Evolutionary conservation across 495 filamentous ascomycete species (phyloP).

Genomic region (Hypoxylon intermedium): DNA sequence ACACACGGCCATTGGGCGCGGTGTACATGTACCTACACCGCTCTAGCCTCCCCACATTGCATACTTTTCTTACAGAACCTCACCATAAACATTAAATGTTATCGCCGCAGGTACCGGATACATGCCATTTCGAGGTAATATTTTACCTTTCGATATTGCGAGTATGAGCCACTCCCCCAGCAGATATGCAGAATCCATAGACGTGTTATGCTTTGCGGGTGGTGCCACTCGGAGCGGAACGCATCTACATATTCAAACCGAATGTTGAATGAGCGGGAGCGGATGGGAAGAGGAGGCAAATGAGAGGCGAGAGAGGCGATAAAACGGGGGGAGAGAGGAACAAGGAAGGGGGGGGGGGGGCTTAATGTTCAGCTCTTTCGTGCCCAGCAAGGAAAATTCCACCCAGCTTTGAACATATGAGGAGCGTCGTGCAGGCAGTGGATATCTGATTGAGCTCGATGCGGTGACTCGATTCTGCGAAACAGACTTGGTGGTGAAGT

Average conservation of each 20-base stretch:
- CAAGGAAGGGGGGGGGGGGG: slow-evolving; percentile 21
- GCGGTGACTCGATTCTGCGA: slow-evolving; percentile 3
- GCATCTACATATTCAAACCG: not conserved
- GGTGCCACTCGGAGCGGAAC: not conserved
- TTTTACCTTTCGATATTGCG: too few relatives aligned
- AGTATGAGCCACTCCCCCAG: too few relatives aligned
- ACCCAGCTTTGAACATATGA: slow-evolving; percentile 21
- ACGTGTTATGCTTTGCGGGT: slow-evolving; percentile 7
- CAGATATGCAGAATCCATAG: too few relatives aligned
- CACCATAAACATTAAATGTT: slow-evolving; percentile 8
- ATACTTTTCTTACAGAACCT: slow-evolving; percentile 12
- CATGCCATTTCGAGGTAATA: not conserved
- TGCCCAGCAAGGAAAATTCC: slow-evolving; percentile 25
- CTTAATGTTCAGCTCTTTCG: slow-evolving; percentile 33
- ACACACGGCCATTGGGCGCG: slow-evolving; percentile 1
- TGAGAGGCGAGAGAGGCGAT: slow-evolving; percentile 17
- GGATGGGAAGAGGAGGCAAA: slow-evolving; percentile 9
- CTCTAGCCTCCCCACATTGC: slow-evolving; percentile 34
- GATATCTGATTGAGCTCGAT: slow-evolving; percentile 22
- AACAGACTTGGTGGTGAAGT: slow-evolving; percentile 17
- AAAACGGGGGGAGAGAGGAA: slow-evolving; percentile 11
- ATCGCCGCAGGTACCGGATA: slow-evolving; percentile 9
- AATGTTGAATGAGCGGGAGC: slow-evolving; percentile 8
- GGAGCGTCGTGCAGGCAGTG: slow-evolving; percentile 7
- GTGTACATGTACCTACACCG: slow-evolving; percentile 32